These are phyloP conservation scores for Neurospora sp. DNA, from an alignment of 495 filamentous ascomycete species.

Conservation along the genomic window DNA sequence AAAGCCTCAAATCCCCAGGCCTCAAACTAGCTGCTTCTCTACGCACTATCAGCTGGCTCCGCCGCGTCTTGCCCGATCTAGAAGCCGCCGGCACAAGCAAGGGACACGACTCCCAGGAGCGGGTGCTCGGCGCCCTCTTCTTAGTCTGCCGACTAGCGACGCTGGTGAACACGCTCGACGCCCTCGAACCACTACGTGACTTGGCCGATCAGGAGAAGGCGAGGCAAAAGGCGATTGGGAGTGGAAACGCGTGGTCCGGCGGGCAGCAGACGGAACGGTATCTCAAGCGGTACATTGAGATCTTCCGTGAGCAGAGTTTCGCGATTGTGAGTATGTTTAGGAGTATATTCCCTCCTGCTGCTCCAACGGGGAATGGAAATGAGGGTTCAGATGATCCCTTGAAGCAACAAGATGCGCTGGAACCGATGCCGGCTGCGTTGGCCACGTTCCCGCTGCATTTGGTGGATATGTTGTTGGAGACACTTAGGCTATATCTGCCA, in stretches of 20 bases:
- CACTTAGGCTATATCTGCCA: conserved; percentile 68
- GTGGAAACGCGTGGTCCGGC: conserved; percentile 47
- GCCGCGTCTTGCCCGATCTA: conserved; percentile 75
- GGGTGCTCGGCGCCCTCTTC: conserved; percentile 69
- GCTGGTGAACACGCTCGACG: conserved; percentile 68
- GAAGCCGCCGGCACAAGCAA: conserved; percentile 39
- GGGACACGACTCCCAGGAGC: conserved; percentile 43
- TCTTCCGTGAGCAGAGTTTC: conserved; percentile 97
- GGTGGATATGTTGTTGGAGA: conserved; percentile 70
- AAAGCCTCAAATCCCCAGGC: conserved; percentile 60
- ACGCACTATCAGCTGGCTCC: conserved; percentile 84
- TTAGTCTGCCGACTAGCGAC: conserved; percentile 77
- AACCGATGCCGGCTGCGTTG: conserved; percentile 63
- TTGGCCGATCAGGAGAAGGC: conserved; percentile 80
- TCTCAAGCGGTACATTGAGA: conserved; percentile 92
- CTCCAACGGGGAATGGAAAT: not conserved
- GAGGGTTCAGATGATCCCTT: not conserved
- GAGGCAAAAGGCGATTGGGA: conserved; percentile 25
- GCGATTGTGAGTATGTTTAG: conserved; percentile 87
- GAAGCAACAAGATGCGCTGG: conserved; percentile 44
- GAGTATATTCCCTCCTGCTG: conserved; percentile 64
- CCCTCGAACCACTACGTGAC: conserved; percentile 75
- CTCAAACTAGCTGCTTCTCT: conserved; percentile 87
- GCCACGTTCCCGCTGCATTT: conserved; percentile 79
- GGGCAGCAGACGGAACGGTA: conserved; percentile 93